Evolutionary conservation across 805 yeast species (phyloP).

Genomic region (Barnettozyma siamensis): DNA sequence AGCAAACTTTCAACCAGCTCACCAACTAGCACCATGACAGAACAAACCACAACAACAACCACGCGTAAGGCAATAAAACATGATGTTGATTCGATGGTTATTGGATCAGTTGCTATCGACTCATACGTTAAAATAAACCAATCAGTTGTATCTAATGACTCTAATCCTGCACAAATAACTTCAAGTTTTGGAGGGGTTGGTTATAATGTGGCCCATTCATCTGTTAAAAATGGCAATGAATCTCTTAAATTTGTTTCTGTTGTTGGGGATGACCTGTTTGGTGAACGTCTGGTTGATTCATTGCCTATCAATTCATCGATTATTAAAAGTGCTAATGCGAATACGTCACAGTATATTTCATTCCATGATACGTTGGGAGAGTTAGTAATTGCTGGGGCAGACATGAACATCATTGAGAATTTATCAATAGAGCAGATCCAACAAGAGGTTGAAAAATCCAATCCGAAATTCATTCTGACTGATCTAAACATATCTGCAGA

Average conservation of each 20-base stretch:
- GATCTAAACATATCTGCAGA: constrained; percentile 62
- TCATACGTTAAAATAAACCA: constrained; percentile 46
- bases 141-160: constrained; percentile 42
- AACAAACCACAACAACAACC: neutral
- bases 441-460: constrained; percentile 32
- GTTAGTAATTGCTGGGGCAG: constrained; percentile 73
- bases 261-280: constrained; percentile 56
- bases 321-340: constrained; percentile 7
- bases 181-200: constrained; percentile 82
- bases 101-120: constrained; percentile 79
- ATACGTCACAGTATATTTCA: constrained; percentile 71
- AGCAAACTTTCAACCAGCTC: neutral
- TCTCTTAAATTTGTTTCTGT: constrained; percentile 46
- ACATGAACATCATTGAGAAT: constrained; percentile 66
- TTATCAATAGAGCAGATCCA: constrained; percentile 38
- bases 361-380: constrained; percentile 59
- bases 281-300: constrained; percentile 32
- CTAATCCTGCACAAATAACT: constrained; percentile 61
- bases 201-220: constrained; percentile 67
- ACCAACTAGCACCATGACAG: neutral
- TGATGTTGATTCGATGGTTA: constrained; percentile 34
- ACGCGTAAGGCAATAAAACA: neutral
- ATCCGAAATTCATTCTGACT: constrained; percentile 48
- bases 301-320: constrained; percentile 27
- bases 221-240: constrained; percentile 31